A percentile compares a stretch with the other conserved stretches of the same genome.
Conservation (phyloP, 805 yeast species). For the Cephaloascus albidus region DNA sequence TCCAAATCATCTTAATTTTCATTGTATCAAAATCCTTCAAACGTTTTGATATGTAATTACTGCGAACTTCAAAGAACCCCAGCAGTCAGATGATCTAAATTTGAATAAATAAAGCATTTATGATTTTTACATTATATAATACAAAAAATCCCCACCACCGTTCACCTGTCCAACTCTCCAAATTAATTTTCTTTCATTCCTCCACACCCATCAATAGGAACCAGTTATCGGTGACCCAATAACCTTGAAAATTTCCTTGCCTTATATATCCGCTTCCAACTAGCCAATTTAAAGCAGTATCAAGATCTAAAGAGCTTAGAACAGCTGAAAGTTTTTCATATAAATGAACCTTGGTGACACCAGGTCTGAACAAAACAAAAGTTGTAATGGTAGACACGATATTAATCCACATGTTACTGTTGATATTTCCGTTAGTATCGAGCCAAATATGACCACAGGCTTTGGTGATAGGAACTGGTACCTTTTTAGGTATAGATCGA, state of each 20-base stretch:
- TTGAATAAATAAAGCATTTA: too few species aligned
- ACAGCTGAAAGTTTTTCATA: conserved; percentile 11
- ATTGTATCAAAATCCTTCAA: too few species aligned
- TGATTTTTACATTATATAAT: too few species aligned
- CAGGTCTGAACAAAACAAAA: conserved; percentile 45
- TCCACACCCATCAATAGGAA: too few species aligned
- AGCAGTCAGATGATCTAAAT: too few species aligned
- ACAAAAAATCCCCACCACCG: too few species aligned
- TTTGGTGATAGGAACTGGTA: conserved; percentile 46
- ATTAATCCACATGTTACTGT: conserved; percentile 49
- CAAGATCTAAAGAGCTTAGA: conserved; percentile 28
- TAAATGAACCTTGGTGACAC: conserved; percentile 23
- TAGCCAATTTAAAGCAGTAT: conserved; percentile 36
- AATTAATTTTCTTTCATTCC: too few species aligned
- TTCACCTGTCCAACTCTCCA: too few species aligned
- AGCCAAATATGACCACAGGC: conserved; percentile 71
- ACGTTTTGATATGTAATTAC: too few species aligned
- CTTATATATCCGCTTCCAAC: conserved; percentile 23
- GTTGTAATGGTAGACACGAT: conserved; percentile 37
- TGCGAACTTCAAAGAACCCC: too few species aligned
- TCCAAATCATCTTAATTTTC: too few species aligned
- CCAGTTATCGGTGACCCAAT: conserved; percentile 38
- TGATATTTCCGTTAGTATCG: conserved; percentile 52
- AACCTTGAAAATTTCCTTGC: conserved; percentile 24
- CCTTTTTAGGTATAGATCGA: conserved; percentile 7